Evolutionary conservation across 1,284 basidiomycete genomes (phyloP).

Genomic region (Ustilago bromivora): DNA sequence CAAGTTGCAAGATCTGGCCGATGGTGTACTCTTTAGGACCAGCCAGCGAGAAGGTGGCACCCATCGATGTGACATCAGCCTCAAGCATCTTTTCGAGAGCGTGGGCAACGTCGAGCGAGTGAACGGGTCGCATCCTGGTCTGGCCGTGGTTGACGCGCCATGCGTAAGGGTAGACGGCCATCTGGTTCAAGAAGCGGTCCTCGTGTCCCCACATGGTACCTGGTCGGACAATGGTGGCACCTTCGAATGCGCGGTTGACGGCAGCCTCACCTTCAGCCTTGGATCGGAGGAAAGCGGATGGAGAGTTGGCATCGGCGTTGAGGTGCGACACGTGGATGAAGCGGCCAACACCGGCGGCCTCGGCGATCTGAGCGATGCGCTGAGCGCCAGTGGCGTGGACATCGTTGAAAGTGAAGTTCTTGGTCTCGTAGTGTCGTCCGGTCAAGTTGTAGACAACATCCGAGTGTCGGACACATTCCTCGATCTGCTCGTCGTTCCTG

Average conservation of each 20-base stretch:
- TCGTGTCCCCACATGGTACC: conserved; percentile 89
- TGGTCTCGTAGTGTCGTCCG: conserved; percentile 90
- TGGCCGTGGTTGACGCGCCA: conserved; percentile 91
- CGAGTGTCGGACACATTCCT: conserved; percentile 93
- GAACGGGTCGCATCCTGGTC: conserved; percentile 89
- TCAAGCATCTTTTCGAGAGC: conserved; percentile 84
- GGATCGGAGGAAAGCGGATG: conserved; percentile 85
- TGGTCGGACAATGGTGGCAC: conserved; percentile 90
- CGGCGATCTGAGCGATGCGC: conserved; percentile 82
- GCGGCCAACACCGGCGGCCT: conserved; percentile 82
- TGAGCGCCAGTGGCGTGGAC: conserved; percentile 80
- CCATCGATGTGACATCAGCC: conserved; percentile 75
- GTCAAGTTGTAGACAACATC: conserved; percentile 96
- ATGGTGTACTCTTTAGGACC: conserved; percentile 89
- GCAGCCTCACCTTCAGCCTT: conserved; percentile 91
- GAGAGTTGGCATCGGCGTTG: conserved; percentile 84
- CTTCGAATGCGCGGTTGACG: conserved; percentile 85
- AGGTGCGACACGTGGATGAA: conserved; percentile 96
- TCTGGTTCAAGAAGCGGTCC: conserved; percentile 92
- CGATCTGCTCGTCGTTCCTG: conserved; percentile 86
- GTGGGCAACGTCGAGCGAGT: conserved; percentile 93
- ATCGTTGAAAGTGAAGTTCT: conserved; percentile 85
- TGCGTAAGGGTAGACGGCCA: conserved; percentile 92
- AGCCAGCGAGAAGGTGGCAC: conserved; percentile 82
- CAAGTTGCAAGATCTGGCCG: conserved; percentile 85